Conservation (phyloP, 2,329 filamentous ascomycete genomes). For the Pestalotiopsis sp. region DNA sequence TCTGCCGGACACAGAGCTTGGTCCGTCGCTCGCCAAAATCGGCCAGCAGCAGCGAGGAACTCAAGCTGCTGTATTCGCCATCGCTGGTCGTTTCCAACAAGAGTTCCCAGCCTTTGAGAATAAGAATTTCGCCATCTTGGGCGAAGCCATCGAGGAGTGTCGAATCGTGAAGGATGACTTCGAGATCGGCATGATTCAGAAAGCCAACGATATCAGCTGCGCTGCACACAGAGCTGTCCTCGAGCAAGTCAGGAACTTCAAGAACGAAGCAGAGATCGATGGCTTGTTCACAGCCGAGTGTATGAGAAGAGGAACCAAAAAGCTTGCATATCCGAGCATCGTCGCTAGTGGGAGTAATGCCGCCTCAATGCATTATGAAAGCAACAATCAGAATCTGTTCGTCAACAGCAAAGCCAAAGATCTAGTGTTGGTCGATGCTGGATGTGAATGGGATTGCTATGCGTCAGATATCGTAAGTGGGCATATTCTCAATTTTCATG, state of each 20-base stretch:
- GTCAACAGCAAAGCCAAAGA: slow-evolving; percentile 60
- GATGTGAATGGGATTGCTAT: slow-evolving; percentile 75
- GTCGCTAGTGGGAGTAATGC: slow-evolving; percentile 79
- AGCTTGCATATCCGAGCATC: slow-evolving; percentile 88
- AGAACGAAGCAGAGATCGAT: slow-evolving; percentile 83
- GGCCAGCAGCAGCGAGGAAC: slow-evolving; percentile 35
- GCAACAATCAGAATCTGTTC: slow-evolving; percentile 69
- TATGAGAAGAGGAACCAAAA: slow-evolving; percentile 72
- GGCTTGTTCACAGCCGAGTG: slow-evolving; percentile 78
- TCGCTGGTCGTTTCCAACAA: slow-evolving; percentile 76
- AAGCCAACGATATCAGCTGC: slow-evolving; percentile 72
- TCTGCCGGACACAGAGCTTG: slow-evolving; percentile 72
- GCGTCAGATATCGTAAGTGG: slow-evolving; percentile 64
- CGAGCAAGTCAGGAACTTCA: slow-evolving; percentile 61
- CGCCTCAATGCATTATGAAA: slow-evolving; percentile 85
- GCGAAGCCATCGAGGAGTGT: slow-evolving; percentile 68
- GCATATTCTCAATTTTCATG: background rate
- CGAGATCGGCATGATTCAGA: slow-evolving; percentile 72
- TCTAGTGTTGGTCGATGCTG: slow-evolving; percentile 83
- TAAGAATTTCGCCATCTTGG: slow-evolving; percentile 59
- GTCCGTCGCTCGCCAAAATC: slow-evolving; percentile 64
- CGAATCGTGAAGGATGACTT: slow-evolving; percentile 75
- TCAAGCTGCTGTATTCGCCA: slow-evolving; percentile 69
- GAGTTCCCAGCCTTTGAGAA: slow-evolving; percentile 71
- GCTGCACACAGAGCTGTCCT: slow-evolving; percentile 67